phyloP scores from a whole-genome alignment of 1,284 basidiomycete species.

The Leccinum fuscescens region DNA sequence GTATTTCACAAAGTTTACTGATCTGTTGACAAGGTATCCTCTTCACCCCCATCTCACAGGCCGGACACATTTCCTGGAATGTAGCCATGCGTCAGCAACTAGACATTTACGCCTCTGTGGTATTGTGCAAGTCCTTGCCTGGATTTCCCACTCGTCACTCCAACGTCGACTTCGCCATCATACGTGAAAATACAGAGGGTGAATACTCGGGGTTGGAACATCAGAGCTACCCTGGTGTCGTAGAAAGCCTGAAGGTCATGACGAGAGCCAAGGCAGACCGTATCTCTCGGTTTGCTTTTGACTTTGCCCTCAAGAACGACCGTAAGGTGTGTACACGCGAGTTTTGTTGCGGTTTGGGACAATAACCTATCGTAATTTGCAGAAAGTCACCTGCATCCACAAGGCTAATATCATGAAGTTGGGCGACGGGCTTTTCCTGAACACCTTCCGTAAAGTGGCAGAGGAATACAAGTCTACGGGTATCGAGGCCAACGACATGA shows the following conservation, averaged over 20 bases:
- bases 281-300: conserved; percentile 96
- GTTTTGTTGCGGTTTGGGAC: background rate
- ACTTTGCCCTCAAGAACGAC: conserved; percentile 98
- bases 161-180: conserved; percentile 98
- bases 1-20: background rate
- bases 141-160: conserved; percentile 95
- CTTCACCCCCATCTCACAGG: conserved; percentile 96
- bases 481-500: conserved; percentile 96
- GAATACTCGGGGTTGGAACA: conserved; percentile 99
- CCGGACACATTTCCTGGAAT: conserved; percentile 99
- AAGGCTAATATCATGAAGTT: conserved; percentile 99
- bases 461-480: conserved; percentile 95
- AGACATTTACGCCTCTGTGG: conserved; percentile 98
- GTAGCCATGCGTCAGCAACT: conserved; percentile 99
- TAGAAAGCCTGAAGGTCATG: conserved; percentile 97
- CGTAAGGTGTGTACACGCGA: conserved; percentile 67
- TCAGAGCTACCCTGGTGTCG: conserved; percentile 97
- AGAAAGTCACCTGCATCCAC: conserved; percentile 99
- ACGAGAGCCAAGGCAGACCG: conserved; percentile 96
- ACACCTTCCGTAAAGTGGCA: conserved; percentile 95
- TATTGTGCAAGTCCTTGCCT: conserved; percentile 97
- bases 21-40: conserved; percentile 74
- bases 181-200: conserved; percentile 99
- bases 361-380: conserved; percentile 15
- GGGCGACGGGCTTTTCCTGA: conserved; percentile 98